These are phyloP conservation scores for Effrenium voratum DNA, from an alignment of 73 alveolate species.

Conservation along the genomic window DNA sequence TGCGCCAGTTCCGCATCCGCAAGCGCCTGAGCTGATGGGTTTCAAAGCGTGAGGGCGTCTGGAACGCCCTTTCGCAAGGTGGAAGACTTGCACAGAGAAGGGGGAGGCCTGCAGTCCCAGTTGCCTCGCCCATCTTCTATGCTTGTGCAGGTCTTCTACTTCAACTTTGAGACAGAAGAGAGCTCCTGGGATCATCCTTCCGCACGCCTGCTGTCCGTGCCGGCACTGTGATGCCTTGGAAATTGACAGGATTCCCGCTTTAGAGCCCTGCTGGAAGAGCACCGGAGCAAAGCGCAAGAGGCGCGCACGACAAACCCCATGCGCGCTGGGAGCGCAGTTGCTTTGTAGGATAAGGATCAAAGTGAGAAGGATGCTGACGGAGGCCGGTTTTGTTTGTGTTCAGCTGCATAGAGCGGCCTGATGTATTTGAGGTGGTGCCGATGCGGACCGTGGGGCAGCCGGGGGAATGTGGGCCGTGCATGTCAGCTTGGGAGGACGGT, in stretches of 20 bases:
- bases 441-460: too few relatives aligned
- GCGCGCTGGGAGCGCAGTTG: too few relatives aligned
- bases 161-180: constrained; percentile 89
- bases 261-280: constrained; percentile 40
- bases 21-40: background rate
- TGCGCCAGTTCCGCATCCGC: constrained; percentile 94
- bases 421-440: too few relatives aligned
- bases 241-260: constrained; percentile 19
- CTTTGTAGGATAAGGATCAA: too few relatives aligned
- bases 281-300: background rate
- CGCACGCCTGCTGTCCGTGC: background rate
- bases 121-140: background rate
- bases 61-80: constrained; percentile 14
- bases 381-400: too few relatives aligned
- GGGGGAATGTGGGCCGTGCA: too few relatives aligned
- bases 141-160: constrained; percentile 84
- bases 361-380: too few relatives aligned
- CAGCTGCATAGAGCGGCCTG: too few relatives aligned
- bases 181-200: constrained; percentile 91
- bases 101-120: constrained; percentile 33
- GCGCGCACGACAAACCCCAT: too few relatives aligned
- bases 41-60: background rate
- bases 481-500: background rate
- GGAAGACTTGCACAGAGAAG: constrained; percentile 79
- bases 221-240: background rate